Conservation (phyloP, 495 filamentous ascomycete genomes). For the Penicillium cinerascens region DNA sequence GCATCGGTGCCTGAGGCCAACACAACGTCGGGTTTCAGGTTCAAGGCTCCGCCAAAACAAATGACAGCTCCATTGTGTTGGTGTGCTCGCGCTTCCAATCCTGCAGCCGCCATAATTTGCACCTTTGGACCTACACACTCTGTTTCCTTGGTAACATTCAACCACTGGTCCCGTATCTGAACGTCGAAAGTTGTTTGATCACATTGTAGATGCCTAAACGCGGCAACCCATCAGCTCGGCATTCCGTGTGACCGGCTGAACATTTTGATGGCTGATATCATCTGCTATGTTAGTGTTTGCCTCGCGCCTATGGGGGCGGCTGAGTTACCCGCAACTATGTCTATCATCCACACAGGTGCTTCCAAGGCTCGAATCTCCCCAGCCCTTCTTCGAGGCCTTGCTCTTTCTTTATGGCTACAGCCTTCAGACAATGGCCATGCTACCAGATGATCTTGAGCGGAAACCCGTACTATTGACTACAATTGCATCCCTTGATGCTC, state of each 20-base stretch:
- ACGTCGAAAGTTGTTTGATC: not conserved
- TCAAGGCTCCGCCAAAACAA: conserved; percentile 16
- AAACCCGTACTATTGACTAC: not conserved
- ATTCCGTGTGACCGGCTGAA: conserved; percentile 9
- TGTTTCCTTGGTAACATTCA: not conserved
- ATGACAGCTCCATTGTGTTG: not conserved
- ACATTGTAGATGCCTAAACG: conserved; percentile 9
- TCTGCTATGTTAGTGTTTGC: conserved; percentile 7
- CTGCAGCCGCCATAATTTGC: not conserved
- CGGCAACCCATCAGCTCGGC: conserved; percentile 7
- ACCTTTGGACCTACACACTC: not conserved
- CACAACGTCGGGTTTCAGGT: conserved; percentile 9
- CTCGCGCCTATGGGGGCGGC: not conserved
- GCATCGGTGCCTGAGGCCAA: conserved; percentile 16
- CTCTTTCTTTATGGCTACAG: not conserved
- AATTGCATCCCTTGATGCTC: not conserved
- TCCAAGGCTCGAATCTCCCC: not conserved
- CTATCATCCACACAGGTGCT: not conserved
- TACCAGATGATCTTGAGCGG: not conserved
- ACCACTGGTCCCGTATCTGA: not conserved
- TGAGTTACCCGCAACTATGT: not conserved
- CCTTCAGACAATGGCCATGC: not conserved
- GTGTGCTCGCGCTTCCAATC: not conserved
- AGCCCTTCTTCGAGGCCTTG: not conserved
- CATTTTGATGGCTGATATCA: not conserved